Base-by-base conservation (phyloP, 805 yeast genomes). In the Ogataea trehaloabstinens region DNA sequence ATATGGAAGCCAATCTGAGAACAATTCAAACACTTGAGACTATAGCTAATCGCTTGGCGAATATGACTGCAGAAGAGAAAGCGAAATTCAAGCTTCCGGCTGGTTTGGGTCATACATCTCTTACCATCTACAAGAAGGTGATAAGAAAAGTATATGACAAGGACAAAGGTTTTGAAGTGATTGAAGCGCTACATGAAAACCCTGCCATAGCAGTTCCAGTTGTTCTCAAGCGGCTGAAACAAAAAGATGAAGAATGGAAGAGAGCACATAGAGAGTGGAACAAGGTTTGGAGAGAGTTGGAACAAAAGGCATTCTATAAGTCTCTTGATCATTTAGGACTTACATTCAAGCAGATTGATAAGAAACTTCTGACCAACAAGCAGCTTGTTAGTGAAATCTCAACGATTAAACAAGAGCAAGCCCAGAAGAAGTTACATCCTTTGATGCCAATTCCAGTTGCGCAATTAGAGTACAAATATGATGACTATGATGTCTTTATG, bases 191-290 rank as follows among this genome's bases (percentile, higher is more conserved):
- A 33, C 97, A 91, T 59, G 96, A 90, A 53, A 85, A 85, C 54
- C 99, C 99, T 2, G 89, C 93, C 2, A 80, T 90, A 37, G 95
- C 99, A 0, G 93, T 93, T 24, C 98, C 99, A 1, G 81, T 93
- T 42, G 95, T 93, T 11, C 70, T 93, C 61, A 86, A 83, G 52
- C 79, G 99, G 56, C 75, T 93, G 59, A 93, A 93, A 64, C 98
- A 93, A 64, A 93, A 93, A 64, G 98, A 93, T 60, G 98, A 93
- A 64, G 99, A 93, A 64, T 93, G 99, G 99, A 85, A 88, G 63
- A 78, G 96, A 46, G 90, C 96, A 2, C 99, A 91, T 55, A 79
- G 98, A 53, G 98, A 93, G 61, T 93, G 99, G 98, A 91, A 91
- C 65, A 91, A 91, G 60, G 95, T 89, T 11, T 93, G 99, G 99